Evolutionary conservation across 1,284 basidiomycete genomes (phyloP).

Genomic region (Tylopilus sp.): DNA sequence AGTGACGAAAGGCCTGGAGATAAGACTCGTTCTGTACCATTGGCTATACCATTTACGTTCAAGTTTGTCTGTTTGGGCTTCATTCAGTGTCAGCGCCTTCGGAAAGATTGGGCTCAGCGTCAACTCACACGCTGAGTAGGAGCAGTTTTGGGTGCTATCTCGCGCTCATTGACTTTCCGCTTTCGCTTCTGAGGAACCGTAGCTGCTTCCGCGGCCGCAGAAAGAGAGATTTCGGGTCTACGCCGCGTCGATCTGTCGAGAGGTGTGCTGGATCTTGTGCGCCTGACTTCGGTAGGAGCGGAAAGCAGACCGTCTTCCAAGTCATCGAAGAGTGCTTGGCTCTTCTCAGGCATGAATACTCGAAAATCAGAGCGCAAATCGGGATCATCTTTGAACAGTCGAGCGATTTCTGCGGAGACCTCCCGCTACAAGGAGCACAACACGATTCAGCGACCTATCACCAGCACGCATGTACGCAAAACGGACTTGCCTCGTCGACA

Average conservation of each 20-base stretch:
- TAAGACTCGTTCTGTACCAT: constrained; percentile 20
- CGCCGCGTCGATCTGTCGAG: constrained; percentile 27
- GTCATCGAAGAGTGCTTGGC: constrained; percentile 48
- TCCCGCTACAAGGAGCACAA: constrained; percentile 44
- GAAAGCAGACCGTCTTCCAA: constrained; percentile 28
- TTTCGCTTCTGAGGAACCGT: constrained; percentile 59
- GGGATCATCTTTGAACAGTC: constrained; percentile 82
- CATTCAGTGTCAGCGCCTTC: constrained; percentile 6
- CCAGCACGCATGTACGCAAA: constrained; percentile 31
- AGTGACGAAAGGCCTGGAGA: constrained; percentile 24
- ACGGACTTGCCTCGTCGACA: constrained; percentile 66
- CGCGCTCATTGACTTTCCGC: constrained; percentile 46
- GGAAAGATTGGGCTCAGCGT: not conserved
- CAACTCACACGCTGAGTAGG: constrained; percentile 28
- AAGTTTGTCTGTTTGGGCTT: constrained; percentile 24
- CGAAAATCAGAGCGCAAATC: constrained; percentile 90
- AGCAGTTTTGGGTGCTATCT: constrained; percentile 20
- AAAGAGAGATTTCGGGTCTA: constrained; percentile 31
- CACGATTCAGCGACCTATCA: constrained; percentile 40
- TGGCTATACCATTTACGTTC: constrained; percentile 18
- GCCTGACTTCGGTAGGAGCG: constrained; percentile 24
- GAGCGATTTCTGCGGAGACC: constrained; percentile 81
- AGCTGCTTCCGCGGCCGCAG: constrained; percentile 27
- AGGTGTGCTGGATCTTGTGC: constrained; percentile 27
- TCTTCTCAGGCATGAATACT: constrained; percentile 80